phyloP scores from a whole-genome alignment of 148 eudicot genomes.

The Spergularia marina region DNA sequence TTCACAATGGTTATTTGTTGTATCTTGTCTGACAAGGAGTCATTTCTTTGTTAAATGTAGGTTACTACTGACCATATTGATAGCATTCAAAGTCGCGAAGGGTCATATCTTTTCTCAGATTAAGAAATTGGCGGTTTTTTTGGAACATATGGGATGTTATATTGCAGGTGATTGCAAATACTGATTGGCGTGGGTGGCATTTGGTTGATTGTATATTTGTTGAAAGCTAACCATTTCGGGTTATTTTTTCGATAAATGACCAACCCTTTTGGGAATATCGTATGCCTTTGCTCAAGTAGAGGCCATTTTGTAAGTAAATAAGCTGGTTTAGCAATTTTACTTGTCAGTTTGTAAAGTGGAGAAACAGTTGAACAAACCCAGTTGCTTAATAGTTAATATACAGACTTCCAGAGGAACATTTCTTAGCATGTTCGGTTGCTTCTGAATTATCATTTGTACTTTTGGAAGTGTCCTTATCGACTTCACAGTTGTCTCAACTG shows the following conservation, averaged over 20 bases:
- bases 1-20: too few species aligned
- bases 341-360: conserved; percentile 16
- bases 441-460: background rate
- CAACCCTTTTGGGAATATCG: background rate
- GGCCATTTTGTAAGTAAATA: background rate
- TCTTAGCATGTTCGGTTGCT: background rate
- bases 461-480: too few species aligned
- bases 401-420: background rate
- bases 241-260: background rate
- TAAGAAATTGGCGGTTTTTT: background rate
- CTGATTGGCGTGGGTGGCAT: background rate
- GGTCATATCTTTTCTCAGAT: background rate
- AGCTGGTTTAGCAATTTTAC: background rate
- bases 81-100: background rate
- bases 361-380: conserved; percentile 6
- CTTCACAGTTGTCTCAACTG: background rate
- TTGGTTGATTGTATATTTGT: conserved; percentile 19
- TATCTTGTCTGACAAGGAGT: background rate
- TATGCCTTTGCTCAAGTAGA: background rate
- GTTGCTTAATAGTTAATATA: conserved; percentile 3
- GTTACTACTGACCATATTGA: conserved; percentile 26
- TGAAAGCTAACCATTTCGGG: background rate
- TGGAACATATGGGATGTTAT: background rate
- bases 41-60: conserved; percentile 3
- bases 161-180: conserved; percentile 12